Base-by-base conservation (phyloP, 352 stramenopile species). In the Phytophthora lateralis region DNA sequence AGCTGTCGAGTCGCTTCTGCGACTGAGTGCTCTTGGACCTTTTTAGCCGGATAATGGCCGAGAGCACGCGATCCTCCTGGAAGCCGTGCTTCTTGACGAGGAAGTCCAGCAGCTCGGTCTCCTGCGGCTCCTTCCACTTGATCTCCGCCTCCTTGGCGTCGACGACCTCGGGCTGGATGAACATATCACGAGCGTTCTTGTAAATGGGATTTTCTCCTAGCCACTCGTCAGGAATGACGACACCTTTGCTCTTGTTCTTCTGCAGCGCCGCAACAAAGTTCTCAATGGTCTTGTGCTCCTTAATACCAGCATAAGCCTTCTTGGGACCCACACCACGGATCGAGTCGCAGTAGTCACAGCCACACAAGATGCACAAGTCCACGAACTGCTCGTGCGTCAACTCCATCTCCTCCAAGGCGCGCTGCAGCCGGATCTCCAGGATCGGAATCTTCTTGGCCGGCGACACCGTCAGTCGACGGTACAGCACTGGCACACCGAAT, bases 261-360 rank as follows among this genome's bases (percentile, higher is more conserved):
- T 98, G 82, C 49, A 99, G 72, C 44, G 82, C 70, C 37, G 96
- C 85, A 34, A 99, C 47, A 48, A 98, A 97, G 20, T 89, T 96
- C 65, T 99, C 97, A 71, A 99, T 98, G 27, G 58, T 90, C 48
- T 94, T 89, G 78, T 99, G 89, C 60, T 99, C 93, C 49, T 96
- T 91, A 55, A 99, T 99, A 17, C 98, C 89, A 41, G 97, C 97
- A 20, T 98, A 85, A 3, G 97, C 97, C 59, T 97, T 99, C 79
- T 99, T 99, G 0, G 97, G 97, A 10, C 98, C 98, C 32, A 99
- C 95, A 34, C 97, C 97, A 18, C 90, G 89, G 75, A 99, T 99
- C 24, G 85, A 98, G 48, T 98, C 96, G 59, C 95, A 98, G 74
- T 99, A 99, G 82, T 99, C 98, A 72, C 98, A 99, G 50, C 98